Evolutionary conservation across 164 flowering plant genomes (phyloP).

Genomic region (Saururus chinensis): DNA sequence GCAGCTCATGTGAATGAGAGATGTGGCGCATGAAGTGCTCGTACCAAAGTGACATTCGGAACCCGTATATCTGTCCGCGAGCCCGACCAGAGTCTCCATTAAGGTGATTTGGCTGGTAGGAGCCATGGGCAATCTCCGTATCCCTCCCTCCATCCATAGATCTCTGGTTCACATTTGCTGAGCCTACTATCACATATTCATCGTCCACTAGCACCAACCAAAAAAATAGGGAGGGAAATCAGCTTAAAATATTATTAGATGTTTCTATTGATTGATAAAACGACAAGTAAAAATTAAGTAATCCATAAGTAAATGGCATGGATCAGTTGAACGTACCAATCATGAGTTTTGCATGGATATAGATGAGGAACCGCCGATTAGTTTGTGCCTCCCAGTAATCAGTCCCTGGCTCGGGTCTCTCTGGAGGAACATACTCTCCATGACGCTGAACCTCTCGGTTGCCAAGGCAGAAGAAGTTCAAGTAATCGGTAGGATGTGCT

Average conservation of each 20-base stretch:
- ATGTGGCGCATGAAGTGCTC: constrained; percentile 66
- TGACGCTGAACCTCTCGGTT: constrained; percentile 46
- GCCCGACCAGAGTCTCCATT: constrained; percentile 3
- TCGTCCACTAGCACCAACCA: constrained; percentile 58
- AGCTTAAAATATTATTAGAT: too few relatives aligned
- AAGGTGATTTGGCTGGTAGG: constrained; percentile 41
- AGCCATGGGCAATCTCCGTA: constrained; percentile 91
- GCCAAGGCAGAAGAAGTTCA: constrained; percentile 92
- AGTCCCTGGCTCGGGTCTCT: constrained; percentile 45
- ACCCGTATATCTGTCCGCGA: constrained; percentile 36
- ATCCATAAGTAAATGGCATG: too few relatives aligned
- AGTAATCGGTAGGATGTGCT: constrained; percentile 62
- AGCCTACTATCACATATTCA: constrained; percentile 63
- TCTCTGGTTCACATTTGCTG: constrained; percentile 87
- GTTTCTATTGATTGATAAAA: too few relatives aligned
- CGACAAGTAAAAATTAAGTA: too few relatives aligned
- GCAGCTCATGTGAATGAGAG: background rate
- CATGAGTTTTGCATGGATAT: constrained; percentile 96
- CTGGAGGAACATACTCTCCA: constrained; percentile 63
- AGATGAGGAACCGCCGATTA: constrained; percentile 81
- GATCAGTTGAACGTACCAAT: constrained; percentile 42
- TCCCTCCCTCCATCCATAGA: constrained; percentile 93
- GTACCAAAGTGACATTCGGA: constrained; percentile 78
- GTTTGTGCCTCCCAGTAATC: constrained; percentile 70
- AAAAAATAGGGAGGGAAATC: too few relatives aligned